phyloP scores from a whole-genome alignment of 2,329 filamentous ascomycete species.

The Furcasterigmium sp. region DNA sequence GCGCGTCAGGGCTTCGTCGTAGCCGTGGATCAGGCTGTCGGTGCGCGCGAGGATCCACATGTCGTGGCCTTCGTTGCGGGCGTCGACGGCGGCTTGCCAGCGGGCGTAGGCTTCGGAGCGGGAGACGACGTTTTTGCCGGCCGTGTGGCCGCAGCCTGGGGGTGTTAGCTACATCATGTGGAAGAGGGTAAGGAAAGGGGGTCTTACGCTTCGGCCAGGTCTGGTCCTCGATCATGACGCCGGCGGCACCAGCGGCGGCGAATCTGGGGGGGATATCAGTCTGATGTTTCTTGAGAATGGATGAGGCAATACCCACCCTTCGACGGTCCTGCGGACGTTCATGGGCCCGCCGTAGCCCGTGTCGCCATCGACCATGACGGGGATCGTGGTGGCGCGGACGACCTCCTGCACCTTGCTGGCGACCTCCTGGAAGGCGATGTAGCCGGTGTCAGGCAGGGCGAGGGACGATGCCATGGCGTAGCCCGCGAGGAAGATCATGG shows the following conservation, averaged over 20 bases:
- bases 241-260: constrained; percentile 31
- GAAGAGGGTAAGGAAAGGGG: accelerated
- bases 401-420: constrained; percentile 37
- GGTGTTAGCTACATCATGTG: neutral
- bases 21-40: constrained; percentile 33
- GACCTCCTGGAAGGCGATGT: constrained; percentile 41
- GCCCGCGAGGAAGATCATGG: constrained; percentile 35
- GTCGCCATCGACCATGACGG: constrained; percentile 38
- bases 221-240: constrained; percentile 40
- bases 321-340: constrained; percentile 39
- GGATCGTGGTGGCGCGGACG: constrained; percentile 27
- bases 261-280: constrained; percentile 17
- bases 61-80: constrained; percentile 36
- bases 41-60: constrained; percentile 41
- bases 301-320: constrained; percentile 12
- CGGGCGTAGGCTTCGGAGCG: constrained; percentile 38
- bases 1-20: constrained; percentile 36
- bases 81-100: constrained; percentile 38
- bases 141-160: constrained; percentile 30
- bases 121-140: constrained; percentile 38
- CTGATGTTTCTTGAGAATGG: neutral
- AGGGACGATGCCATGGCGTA: constrained; percentile 32
- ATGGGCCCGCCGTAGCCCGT: constrained; percentile 41
- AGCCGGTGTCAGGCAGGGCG: constrained; percentile 40
- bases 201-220: constrained; percentile 39